Conservation (phyloP, 2,329 filamentous ascomycete genomes). For the Fusarium sp. region DNA sequence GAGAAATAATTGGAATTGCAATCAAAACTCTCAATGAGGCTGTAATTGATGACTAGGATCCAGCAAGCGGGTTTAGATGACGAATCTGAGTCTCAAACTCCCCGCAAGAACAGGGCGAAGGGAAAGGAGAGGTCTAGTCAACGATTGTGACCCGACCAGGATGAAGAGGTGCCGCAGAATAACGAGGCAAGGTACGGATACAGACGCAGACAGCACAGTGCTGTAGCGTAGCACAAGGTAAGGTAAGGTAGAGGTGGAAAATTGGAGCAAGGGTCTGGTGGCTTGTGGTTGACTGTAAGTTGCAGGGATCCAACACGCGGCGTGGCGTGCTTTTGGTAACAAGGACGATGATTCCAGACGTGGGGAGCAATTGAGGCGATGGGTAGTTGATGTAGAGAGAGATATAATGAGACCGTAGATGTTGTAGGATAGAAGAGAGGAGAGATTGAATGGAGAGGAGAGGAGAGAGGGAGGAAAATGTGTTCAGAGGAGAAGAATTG, state of each 20-base stretch:
- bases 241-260: constrained; percentile 30
- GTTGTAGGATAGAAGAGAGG: not conserved
- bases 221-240: constrained; percentile 21
- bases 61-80: constrained; percentile 36
- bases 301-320: constrained; percentile 36
- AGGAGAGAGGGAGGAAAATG: constrained; percentile 2
- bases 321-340: constrained; percentile 39
- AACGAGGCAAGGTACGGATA: constrained; percentile 1
- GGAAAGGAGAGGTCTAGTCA: constrained; percentile 39
- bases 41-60: constrained; percentile 21
- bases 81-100: constrained; percentile 39
- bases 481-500: constrained; percentile 18
- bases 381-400: not conserved
- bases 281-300: constrained; percentile 34
- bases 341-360: constrained; percentile 19
- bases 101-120: constrained; percentile 40
- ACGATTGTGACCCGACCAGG: constrained; percentile 27
- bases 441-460: not conserved
- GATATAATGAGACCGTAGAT: not conserved
- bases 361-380: constrained; percentile 22
- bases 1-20: constrained; percentile 3
- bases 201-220: not conserved
- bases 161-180: constrained; percentile 12
- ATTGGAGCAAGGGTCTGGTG: constrained; percentile 39
- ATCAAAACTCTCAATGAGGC: constrained; percentile 4